Base-by-base conservation (phyloP, 164 flowering plant genomes). In the Pachysandra terminalis region DNA sequence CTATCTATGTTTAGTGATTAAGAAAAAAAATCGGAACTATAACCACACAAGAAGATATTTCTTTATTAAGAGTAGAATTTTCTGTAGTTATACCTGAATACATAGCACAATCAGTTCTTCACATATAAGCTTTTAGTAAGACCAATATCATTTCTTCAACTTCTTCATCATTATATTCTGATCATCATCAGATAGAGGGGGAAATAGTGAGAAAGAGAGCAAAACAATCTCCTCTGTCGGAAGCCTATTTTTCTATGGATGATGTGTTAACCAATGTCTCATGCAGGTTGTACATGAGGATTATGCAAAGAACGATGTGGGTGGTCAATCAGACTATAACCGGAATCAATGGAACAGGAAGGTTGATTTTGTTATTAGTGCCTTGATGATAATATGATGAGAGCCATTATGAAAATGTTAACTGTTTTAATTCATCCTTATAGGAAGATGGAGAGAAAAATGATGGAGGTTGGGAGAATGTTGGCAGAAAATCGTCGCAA, bases 401-500 rank as follows among this genome's bases (percentile, higher is more conserved):
- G 27, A 65, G 27, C 27, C 27, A 9, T 41, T 23, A 41, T 61
- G 40, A 35, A 17, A 52, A 25, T 61, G 56, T 21, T 16, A 16
- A 60, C 17, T 68, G 21, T 22, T 54, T 64, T 59, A 28, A 35
- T 0, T 51, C 35, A 21, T 63, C 58, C 60, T 1, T 75, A 15
- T 73, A 80, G 90, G 83, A 82, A 57, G 76, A 72, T 19, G 67
- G 51, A 53, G 76, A 75, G 63, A 78, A 75, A 54, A 75, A 66
- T n/a, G 70, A 77, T 68, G 93, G 84, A 59, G 86, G 83, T n/a
- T 89, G 95, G 96, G 87, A 88, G 74, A 85, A 59, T 86, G 83
- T n/a, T 89, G 95, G 96, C 87, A 88, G 74, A 83, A 86, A 70
- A 89, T 87, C 23, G 83, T 86, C 82, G 71, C 69, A 79, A 74